Percentiles rank a stretch among this genome's conserved stretches.
phyloP scores from a whole-genome alignment of 1,139 yeast genomes.

The Saccharomyces hybrid region DNA sequence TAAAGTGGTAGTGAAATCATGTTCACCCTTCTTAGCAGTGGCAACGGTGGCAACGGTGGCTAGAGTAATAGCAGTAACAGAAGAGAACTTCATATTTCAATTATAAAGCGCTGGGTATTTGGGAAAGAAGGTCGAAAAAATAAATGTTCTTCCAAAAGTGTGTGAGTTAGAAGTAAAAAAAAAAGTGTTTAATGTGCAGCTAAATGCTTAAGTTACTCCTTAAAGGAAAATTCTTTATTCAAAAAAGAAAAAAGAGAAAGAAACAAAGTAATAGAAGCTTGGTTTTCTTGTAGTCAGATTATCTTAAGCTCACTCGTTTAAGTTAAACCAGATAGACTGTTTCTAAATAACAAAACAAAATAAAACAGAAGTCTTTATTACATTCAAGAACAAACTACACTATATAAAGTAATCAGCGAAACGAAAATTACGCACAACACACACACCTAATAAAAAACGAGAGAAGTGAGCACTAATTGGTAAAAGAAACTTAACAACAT shows the following conservation, averaged over 20 bases:
- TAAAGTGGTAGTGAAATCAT: slow-evolving; percentile 17
- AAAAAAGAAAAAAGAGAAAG: not conserved
- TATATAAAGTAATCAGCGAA: not conserved
- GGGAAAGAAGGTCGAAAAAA: not conserved
- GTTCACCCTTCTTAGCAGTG: slow-evolving; percentile 21
- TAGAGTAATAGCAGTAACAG: slow-evolving; percentile 31
- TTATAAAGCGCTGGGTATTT: not conserved
- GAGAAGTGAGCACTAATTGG: not conserved
- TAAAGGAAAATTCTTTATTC: slow-evolving; percentile 1
- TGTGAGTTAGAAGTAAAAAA: not conserved
- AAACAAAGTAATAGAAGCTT: not conserved
- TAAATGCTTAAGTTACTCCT: slow-evolving; percentile 1
- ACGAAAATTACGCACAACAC: not conserved
- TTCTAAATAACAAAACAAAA: not conserved
- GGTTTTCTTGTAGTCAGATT: not conserved
- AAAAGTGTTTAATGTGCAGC: slow-evolving; percentile 1
- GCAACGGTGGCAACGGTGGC: slow-evolving; percentile 29
- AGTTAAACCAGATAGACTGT: not conserved
- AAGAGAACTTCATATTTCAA: slow-evolving; percentile 34
- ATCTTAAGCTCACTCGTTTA: not conserved
- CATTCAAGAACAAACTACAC: not conserved
- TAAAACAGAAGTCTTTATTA: not conserved
- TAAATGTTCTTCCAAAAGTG: not conserved
- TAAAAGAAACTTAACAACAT: not conserved
- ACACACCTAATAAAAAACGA: not conserved